phyloP scores from a whole-genome alignment of 169 alveolate genomes.

The Ichthyophthirius multifiliis region DNA sequence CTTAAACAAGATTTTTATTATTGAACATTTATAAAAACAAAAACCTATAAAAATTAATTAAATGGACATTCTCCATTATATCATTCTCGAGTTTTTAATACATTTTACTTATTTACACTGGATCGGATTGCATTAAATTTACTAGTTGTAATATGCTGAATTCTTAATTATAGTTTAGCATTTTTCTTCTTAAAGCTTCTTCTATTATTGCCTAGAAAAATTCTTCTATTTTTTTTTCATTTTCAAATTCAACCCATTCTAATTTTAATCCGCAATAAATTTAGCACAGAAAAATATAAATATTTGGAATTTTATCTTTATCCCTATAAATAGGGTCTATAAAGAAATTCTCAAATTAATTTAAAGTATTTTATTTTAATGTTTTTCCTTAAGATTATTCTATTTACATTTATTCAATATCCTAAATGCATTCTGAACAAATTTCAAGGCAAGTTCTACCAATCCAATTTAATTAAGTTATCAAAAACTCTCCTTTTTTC shows the following conservation, averaged over 20 bases:
- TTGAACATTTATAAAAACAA: background rate
- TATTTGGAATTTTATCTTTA: background rate
- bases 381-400: background rate
- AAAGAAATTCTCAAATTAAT: background rate
- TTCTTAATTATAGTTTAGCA: background rate
- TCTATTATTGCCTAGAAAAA: background rate
- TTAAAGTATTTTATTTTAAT: background rate
- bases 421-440: background rate
- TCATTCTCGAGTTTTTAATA: background rate
- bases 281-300: constrained; percentile 10
- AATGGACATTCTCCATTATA: background rate
- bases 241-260: constrained; percentile 28
- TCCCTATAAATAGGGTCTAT: background rate
- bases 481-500: background rate
- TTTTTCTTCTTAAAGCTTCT: background rate
- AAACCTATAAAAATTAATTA: background rate
- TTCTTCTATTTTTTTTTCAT: background rate
- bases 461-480: background rate
- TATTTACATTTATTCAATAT: background rate
- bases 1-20: background rate
- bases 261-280: constrained; percentile 4
- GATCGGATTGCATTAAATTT: background rate
- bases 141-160: background rate
- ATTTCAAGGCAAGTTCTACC: background rate
- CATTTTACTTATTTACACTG: background rate